Evolutionary conservation across 345 rosid genomes (phyloP), one percentile per base, ranked within the genome.

Genomic region (Streptanthus diversifolius): DNA sequence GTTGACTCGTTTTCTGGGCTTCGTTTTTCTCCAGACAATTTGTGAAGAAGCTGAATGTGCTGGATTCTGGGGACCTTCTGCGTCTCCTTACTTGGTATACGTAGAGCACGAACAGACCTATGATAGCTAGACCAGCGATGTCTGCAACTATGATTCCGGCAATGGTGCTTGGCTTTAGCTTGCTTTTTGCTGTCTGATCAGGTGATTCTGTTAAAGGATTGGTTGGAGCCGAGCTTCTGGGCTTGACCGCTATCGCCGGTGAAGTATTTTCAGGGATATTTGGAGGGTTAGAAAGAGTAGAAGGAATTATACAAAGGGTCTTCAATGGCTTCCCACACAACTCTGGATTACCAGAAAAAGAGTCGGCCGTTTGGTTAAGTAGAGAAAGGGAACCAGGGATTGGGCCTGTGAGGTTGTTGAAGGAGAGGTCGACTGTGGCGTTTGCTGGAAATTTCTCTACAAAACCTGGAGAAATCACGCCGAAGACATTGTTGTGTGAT

Each of bases 161-260:
- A 29, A 93, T 85, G 8, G 88, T 83, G 53, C 85, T 85, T 27
- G 96, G 88, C 73, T 86, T 93, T 44, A 93, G 82, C 52, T 88
- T 81, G 39, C 82, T 74, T 61, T 70, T 48, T 55, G 80, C 40
- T 4, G 77, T 15, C 11, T 57, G 63, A 15, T 22, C 66, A 8
- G 74, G 44, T 58, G 71, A 40, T 24, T 45, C 66, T 18, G 77
- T 35, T 15, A 80, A 63, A 72, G 70, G 70, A 52, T 82, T 44
- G 18, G 2, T 76, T 24, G 91, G 82, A 11, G 63, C 39, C 0
- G 89, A 49, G 72, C 73, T 80, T 70, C 85, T 87, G 2, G 98
- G 98, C 33, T 89, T 90, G 25, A 87, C 98, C 1, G 98, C 98
- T 53, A 93, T 89, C 12, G 98, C 98, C 6, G 98, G 97, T 32